phyloP scores from a whole-genome alignment of 2,329 filamentous ascomycete genomes.

The Pseudogymnoascus sp. region DNA sequence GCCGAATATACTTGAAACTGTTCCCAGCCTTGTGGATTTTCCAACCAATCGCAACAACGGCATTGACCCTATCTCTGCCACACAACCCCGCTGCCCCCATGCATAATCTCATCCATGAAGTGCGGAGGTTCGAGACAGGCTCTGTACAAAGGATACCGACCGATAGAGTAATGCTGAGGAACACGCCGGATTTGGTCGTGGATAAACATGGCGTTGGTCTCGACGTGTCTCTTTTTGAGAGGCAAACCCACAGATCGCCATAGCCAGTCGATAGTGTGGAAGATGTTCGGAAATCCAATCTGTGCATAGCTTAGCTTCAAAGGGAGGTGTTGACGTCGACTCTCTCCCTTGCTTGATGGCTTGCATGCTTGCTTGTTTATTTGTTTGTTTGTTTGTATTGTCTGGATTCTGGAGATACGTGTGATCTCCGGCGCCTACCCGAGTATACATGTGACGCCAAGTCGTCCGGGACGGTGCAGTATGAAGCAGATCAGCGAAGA shows the following conservation, averaged over 20 bases:
- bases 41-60: neutral
- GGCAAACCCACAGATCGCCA: conserved; percentile 5
- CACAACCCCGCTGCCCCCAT: neutral
- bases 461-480: neutral
- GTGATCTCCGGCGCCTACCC: neutral
- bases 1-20: conserved; percentile 6
- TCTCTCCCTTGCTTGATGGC: neutral
- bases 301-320: neutral
- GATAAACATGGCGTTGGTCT: conserved; percentile 7
- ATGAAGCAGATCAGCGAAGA: neutral
- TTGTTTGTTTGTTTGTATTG: conserved; percentile 1
- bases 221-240: conserved; percentile 4
- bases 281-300: conserved; percentile 4
- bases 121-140: conserved; percentile 1
- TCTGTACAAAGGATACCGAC: neutral
- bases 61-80: conserved; percentile 2
- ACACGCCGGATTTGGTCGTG: conserved; percentile 7
- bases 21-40: conserved; percentile 7
- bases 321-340: neutral
- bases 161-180: conserved; percentile 1
- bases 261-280: conserved; percentile 5
- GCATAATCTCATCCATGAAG: conserved; percentile 6
- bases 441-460: conserved; percentile 2
- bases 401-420: neutral
- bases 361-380: neutral